phyloP scores from a whole-genome alignment of 176 grass and related monocot genomes.

The Oryza nivara region DNA sequence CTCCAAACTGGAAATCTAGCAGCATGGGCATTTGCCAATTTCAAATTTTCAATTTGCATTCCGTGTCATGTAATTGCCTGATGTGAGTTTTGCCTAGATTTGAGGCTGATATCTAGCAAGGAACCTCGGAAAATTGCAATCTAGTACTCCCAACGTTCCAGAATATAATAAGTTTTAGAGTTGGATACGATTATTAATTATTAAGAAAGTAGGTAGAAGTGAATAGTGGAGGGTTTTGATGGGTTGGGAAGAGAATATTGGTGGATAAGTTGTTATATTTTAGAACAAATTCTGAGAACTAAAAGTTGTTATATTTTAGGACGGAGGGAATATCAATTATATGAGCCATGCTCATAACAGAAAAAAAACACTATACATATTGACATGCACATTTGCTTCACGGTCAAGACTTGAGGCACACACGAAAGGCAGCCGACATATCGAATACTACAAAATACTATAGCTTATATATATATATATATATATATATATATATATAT shows the following conservation, averaged over 20 bases:
- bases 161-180: too few species aligned
- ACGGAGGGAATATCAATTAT: not conserved
- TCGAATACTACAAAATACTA: not conserved
- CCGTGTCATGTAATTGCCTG: not conserved
- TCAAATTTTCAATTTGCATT: conserved; percentile 1
- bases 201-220: too few species aligned
- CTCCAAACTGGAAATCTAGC: not conserved
- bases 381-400: not conserved
- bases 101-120: conserved; percentile 24
- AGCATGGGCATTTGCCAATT: conserved; percentile 2
- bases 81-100: not conserved
- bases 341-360: conserved; percentile 3
- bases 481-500: not conserved
- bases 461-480: not conserved
- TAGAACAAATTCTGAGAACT: too few species aligned
- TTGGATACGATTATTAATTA: too few species aligned
- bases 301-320: too few species aligned
- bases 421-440: not conserved
- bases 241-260: too few species aligned
- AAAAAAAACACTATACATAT: not conserved
- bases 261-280: too few species aligned
- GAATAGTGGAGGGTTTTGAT: too few species aligned
- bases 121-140: not conserved
- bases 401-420: not conserved
- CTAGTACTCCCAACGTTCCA: too few species aligned